These are phyloP conservation scores for Colletotrichum truncatum DNA, from an alignment of 2,329 filamentous ascomycete species.

Conservation along the genomic window DNA sequence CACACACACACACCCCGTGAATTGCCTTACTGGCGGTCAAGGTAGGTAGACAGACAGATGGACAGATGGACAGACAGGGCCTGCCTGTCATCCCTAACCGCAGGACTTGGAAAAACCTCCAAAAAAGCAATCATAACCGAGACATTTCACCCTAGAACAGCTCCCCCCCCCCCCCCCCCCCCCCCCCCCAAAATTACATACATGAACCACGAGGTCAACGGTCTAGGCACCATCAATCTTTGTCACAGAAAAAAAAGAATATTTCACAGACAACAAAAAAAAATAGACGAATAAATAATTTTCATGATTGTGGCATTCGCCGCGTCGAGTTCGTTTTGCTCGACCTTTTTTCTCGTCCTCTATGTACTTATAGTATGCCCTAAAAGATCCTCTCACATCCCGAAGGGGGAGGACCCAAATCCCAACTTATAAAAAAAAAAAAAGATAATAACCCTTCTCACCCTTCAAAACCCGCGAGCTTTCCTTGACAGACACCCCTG, in stretches of 20 bases:
- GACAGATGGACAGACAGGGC: neutral
- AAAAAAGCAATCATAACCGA: too few relatives aligned
- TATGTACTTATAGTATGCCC: constrained; percentile 8
- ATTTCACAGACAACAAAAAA: neutral
- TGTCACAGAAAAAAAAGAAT: too few relatives aligned
- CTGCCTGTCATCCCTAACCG: neutral
- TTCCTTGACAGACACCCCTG: neutral
- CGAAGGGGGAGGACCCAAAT: neutral
- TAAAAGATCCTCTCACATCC: too few relatives aligned
- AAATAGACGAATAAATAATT: neutral
- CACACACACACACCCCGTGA: neutral
- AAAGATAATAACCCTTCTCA: too few relatives aligned
- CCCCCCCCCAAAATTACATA: too few relatives aligned
- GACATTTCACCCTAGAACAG: too few relatives aligned
- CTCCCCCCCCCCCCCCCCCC: too few relatives aligned
- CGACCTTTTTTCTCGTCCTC: constrained; percentile 22
- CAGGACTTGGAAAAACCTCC: neutral
- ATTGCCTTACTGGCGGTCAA: constrained; percentile 26
- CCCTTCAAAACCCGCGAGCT: constrained; percentile 9
- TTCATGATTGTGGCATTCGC: constrained; percentile 23
- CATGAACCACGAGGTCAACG: constrained; percentile 29
- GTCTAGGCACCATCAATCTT: too few relatives aligned
- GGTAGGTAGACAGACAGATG: too few relatives aligned
- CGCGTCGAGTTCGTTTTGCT: constrained; percentile 26
- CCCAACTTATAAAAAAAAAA: too few relatives aligned